Conservation (phyloP, 2,329 filamentous ascomycete genomes). For the Thelonectria blattea region DNA sequence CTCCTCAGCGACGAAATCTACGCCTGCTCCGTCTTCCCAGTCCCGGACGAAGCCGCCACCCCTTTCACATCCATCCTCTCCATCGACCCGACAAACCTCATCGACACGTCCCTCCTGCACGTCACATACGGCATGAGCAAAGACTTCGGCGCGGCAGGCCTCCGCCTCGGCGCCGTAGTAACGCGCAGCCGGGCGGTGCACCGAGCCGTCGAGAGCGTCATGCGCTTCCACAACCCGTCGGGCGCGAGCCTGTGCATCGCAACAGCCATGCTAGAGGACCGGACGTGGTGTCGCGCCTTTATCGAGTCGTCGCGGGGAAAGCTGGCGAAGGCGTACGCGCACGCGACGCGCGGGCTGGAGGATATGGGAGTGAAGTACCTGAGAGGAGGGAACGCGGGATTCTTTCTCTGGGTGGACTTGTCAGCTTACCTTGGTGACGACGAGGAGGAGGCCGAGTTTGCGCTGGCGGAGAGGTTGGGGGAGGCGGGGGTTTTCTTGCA, state of each 20-base stretch:
- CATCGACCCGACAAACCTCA: constrained; percentile 49
- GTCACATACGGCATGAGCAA: constrained; percentile 54
- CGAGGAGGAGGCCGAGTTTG: constrained; percentile 49
- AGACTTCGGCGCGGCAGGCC: constrained; percentile 60
- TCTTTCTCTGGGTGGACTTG: constrained; percentile 63
- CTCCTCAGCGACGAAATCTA: constrained; percentile 66
- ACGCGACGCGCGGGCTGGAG: constrained; percentile 46
- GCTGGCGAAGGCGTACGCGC: constrained; percentile 49
- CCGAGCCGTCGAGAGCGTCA: constrained; percentile 45
- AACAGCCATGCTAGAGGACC: constrained; percentile 54
- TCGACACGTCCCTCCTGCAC: constrained; percentile 56
- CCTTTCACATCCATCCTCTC: constrained; percentile 58
- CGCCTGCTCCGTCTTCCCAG: constrained; percentile 56
- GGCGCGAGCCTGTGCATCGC: constrained; percentile 51
- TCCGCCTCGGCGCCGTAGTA: constrained; percentile 58
- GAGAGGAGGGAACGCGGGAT: constrained; percentile 58
- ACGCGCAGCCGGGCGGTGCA: constrained; percentile 43
- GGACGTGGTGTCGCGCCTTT: constrained; percentile 52
- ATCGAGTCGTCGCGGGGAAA: constrained; percentile 47
- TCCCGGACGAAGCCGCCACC: constrained; percentile 35
- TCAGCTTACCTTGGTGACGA: constrained; percentile 49
- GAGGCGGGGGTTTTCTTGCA: constrained; percentile 57
- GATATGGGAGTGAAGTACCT: constrained; percentile 52
- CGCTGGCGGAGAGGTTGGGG: constrained; percentile 51
- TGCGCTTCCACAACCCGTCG: constrained; percentile 55